Evolutionary conservation across 2,329 filamentous ascomycete species (phyloP), one percentile per base, ranked within the genome.

Genomic region (Harringtonia aguacate): DNA sequence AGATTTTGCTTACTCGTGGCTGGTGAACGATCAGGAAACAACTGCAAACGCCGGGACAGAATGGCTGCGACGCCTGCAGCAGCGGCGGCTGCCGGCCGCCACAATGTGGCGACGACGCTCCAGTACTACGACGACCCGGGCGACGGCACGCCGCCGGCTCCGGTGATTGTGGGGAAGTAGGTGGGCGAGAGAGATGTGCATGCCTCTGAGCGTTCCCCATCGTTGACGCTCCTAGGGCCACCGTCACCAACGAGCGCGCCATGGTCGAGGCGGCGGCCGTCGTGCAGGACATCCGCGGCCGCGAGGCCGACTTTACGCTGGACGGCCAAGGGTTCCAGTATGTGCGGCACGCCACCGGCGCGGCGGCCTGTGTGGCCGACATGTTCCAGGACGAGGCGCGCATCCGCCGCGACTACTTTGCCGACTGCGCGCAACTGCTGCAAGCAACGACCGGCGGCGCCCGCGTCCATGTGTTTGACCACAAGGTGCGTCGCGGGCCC

Each of bases 281-380:
- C 56, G 63, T 56, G 17, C 52, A 50, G 4, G 66, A 69, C 46
- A 52, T 70, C 24, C 58, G 57, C 20, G 67, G 65, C 15, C 79
- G 83, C 53, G 77, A 84, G 45, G 78, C 82, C 49, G 78, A 83
- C 53, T 84, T 79, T 0, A 59, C 66, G 8, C 63, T 65, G 17
- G 75, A 75, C 0, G 74, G 77, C 0, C 65, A 61, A 5, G 64
- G 66, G 45, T 73, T 80, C 24, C 79, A 84, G 1, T 59, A 63
- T n/a, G 58, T 69, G 12, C 75, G 76, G 48, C 63, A 80, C 37
- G 61, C 69, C 0, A 63, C 33, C 13, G 13, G 27, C 4, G 46
- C 45, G 9, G 33, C 28, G 5, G 36, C 27, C 12, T 48, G 59
- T 1, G 63, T 67, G 6, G 77, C 81, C 48, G 75, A 78, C 0